Percentiles rank a stretch among this genome's conserved stretches.
phyloP scores from a whole-genome alignment of 1,284 basidiomycete genomes.

The Ceratobasidium sp. region DNA sequence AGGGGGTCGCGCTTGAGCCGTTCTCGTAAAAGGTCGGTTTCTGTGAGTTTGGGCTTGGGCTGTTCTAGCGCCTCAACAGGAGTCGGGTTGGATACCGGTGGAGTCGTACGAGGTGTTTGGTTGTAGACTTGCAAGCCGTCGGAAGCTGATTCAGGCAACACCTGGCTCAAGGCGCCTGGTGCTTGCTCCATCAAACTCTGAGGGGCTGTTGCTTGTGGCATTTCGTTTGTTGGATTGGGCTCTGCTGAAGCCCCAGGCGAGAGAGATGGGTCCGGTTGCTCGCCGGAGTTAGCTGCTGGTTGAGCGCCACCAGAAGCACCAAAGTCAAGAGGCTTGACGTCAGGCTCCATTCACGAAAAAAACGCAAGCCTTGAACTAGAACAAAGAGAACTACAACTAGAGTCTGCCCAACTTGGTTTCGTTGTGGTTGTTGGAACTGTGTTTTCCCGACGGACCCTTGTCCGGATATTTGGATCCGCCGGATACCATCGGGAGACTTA shows the following conservation, averaged over 20 bases:
- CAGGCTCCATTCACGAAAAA: conserved; percentile 13
- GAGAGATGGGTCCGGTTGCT: conserved; percentile 1
- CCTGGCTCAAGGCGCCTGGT: not conserved
- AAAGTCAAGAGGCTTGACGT: conserved; percentile 3
- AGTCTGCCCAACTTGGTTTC: not conserved
- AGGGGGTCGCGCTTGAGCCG: conserved; percentile 67
- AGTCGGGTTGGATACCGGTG: not conserved
- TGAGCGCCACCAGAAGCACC: not conserved
- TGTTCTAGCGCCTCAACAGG: not conserved
- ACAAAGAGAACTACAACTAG: conserved; percentile 2
- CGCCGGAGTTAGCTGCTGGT: not conserved
- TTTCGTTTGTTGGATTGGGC: not conserved
- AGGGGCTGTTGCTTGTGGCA: not conserved
- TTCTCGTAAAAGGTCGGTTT: conserved; percentile 56
- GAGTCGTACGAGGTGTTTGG: conserved; percentile 28
- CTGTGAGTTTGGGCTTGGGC: conserved; percentile 37
- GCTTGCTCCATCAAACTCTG: not conserved
- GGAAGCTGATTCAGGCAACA: conserved; percentile 12
- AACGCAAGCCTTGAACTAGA: not conserved
- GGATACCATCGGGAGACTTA: conserved; percentile 16
- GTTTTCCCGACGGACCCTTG: not conserved
- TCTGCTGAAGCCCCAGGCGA: not conserved
- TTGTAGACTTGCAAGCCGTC: conserved; percentile 19
- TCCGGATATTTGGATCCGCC: conserved; percentile 30
- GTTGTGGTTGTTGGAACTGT: conserved; percentile 22